Evolutionary conservation across 2,329 filamentous ascomycete genomes (phyloP), one percentile per base, ranked within the genome.

Genomic region (Penicillium hesseltinei): DNA sequence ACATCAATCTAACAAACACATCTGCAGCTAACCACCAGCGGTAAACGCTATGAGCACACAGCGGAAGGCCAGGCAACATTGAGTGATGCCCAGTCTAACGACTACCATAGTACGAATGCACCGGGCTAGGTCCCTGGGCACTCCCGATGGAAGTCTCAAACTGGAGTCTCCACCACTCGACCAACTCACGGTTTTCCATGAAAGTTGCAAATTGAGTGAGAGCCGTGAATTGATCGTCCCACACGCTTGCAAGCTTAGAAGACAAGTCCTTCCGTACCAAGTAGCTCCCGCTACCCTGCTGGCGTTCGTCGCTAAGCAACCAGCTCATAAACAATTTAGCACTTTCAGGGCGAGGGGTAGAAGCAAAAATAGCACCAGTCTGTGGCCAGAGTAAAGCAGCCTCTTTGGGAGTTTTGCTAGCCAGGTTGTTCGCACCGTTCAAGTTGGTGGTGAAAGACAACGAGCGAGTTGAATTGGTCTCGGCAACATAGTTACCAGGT

Each of bases 281-380:
- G 27, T 46, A 46, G 44, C 17, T 23, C 7, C n/a, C 27, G 3
- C n/a, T 33, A 6, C n/a, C 29, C 29, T 39, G 15, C 33, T 57
- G 55, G n/a, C 39, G 39, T 10, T 57, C 54, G 42, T 69, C 56
- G 54, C 73, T 78, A 11, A 82, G 66, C 6, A 83, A 57, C 63
- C 68, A 83, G 63, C 74, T 79, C 62, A 79, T 74, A 9, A 83
- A 73, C 27, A 83, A 68, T 70, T 82, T 83, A 29, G 81, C 79
- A 33, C 75, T 75, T 65, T 83, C 80, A 0, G 79, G 78, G 49
- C 80, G 79, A 0, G 78, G 78, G 0, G 81, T 79, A 31, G 79
- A 69, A 52, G 76, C 77, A 31, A 80, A 69, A 56, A 84, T 84
- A 1, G 74, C 82, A 1, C 69, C 79, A 0, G 67, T 74, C 61